Conservation (phyloP, 192 early-diverging fungal genomes). For the Coemansia sp. region DNA sequence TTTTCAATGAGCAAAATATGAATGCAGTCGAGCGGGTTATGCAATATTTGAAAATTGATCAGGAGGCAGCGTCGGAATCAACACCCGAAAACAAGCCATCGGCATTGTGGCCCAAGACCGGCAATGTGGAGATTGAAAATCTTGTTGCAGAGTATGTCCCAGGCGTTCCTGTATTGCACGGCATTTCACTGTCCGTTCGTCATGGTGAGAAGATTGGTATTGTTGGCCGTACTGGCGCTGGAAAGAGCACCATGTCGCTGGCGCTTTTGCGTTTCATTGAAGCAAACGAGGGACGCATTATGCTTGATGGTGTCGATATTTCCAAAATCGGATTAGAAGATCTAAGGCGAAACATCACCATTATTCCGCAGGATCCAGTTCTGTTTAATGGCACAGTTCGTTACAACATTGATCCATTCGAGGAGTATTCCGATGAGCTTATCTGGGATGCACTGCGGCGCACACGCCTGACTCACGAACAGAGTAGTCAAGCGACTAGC, state of each 20-base stretch:
- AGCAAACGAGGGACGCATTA: slow-evolving; percentile 62
- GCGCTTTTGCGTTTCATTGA: slow-evolving; percentile 81
- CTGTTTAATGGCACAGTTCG: too few species aligned
- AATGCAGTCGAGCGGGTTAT: slow-evolving; percentile 86
- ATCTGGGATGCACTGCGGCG: too few species aligned
- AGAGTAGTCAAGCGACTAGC: too few species aligned
- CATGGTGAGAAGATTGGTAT: slow-evolving; percentile 84
- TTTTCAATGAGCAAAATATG: slow-evolving; percentile 80
- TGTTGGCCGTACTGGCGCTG: slow-evolving; percentile 86
- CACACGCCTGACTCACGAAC: slow-evolving; percentile 65
- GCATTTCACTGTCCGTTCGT: slow-evolving; percentile 70
- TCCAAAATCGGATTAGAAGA: slow-evolving; percentile 69
- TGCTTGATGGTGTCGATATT: slow-evolving; percentile 78
- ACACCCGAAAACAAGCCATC: slow-evolving; percentile 54
- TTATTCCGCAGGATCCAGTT: slow-evolving; percentile 94
- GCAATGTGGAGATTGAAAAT: slow-evolving; percentile 67
- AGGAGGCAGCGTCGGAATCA: slow-evolving; percentile 59
- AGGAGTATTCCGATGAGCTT: too few species aligned
- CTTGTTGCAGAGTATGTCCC: slow-evolving; percentile 78
- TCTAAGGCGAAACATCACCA: slow-evolving; percentile 74
- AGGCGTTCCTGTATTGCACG: slow-evolving; percentile 74
- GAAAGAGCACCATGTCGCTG: slow-evolving; percentile 77
- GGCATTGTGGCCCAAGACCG: slow-evolving; percentile 67
- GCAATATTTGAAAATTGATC: slow-evolving; percentile 82
- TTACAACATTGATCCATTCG: too few species aligned